Evolutionary conservation across 164 flowering plant genomes (phyloP), one percentile per base, ranked within the genome.

Genomic region (Magnolia changhungtana): DNA sequence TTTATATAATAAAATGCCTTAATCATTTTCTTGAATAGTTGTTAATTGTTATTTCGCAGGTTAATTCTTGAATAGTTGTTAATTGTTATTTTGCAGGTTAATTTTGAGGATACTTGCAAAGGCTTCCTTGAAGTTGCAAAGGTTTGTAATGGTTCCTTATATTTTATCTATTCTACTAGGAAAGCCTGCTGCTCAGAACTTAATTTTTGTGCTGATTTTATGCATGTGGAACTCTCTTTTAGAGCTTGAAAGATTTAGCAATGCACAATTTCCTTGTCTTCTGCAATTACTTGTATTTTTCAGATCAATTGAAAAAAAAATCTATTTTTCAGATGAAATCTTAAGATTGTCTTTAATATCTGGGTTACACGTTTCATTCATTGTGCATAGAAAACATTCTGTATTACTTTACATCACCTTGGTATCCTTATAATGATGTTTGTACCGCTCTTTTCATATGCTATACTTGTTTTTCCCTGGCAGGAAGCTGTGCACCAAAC

Each of bases 31-130:
- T 11, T 55, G 61, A 55, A 55, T 55, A 55, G 18, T 55, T 55
- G 18, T 55, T 55, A 11, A 16, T 16, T 55, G 13, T 11, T 16
- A 11, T 55, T 55, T 11, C 13, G 13, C 18, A 55, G 13, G 2
- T 29, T 67, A 67, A 23, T 27, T 14, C 11, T 10, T 29, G 14
- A 29, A 67, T 31, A 45, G 70, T 23, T 27, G 18, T 13, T 67
- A 27, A 24, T 29, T 67, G 58, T 70, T 72, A 29, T 14, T 29
- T 71, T 58, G 24, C 88, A 94, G 99, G 91, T 96, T 61, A 96
- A 91, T 81, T 96, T 94, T 92, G 99, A 96, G 83, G 99, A 96
- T 80, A 90, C 99, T 14, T 94, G 98, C 90, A 96, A 91, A 87
- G 98, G 99, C 69, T 96, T 96, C 76, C 88, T 90, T 67, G 99